phyloP scores from a whole-genome alignment of 2,329 filamentous ascomycete genomes.

The Neoascochyta sp. region DNA sequence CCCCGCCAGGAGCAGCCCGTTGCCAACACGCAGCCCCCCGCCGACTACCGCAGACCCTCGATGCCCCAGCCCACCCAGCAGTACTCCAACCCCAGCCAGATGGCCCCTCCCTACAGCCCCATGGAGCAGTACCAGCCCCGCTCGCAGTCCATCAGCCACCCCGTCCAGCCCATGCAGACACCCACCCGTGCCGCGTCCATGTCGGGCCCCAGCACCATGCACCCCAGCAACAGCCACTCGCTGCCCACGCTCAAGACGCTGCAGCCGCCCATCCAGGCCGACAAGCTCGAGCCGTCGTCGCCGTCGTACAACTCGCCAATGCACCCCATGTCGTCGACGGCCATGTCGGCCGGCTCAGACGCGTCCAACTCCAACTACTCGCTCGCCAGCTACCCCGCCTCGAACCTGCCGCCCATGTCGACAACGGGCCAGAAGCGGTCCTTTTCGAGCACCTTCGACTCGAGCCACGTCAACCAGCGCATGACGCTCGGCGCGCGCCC shows the following conservation, averaged over 20 bases:
- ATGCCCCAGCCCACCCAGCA: constrained; percentile 34
- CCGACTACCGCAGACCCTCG: constrained; percentile 43
- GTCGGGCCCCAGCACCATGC: constrained; percentile 24
- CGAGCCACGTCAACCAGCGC: constrained; percentile 42
- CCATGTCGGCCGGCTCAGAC: constrained; percentile 36
- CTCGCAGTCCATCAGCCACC: constrained; percentile 36
- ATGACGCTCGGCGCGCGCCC: constrained; percentile 46
- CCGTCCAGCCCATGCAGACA: constrained; percentile 32
- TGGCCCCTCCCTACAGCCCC: constrained; percentile 32
- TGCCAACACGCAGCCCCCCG: constrained; percentile 37
- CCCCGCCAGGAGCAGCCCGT: constrained; percentile 39
- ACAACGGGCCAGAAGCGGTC: constrained; percentile 44
- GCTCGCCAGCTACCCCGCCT: constrained; percentile 23
- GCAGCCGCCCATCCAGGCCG: constrained; percentile 26
- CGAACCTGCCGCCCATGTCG: constrained; percentile 24
- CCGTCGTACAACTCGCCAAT: constrained; percentile 42
- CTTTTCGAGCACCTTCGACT: constrained; percentile 46
- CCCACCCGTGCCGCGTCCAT: constrained; percentile 31
- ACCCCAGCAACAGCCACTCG: constrained; percentile 32
- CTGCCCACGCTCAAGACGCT: constrained; percentile 45
- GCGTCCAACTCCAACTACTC: constrained; percentile 23
- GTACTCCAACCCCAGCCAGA: constrained; percentile 34
- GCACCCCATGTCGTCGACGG: constrained; percentile 24
- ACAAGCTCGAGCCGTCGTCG: constrained; percentile 45
- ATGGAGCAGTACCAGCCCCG: constrained; percentile 39